phyloP scores from a whole-genome alignment of 2,329 filamentous ascomycete species.

The Pezizomycotina sp. region DNA sequence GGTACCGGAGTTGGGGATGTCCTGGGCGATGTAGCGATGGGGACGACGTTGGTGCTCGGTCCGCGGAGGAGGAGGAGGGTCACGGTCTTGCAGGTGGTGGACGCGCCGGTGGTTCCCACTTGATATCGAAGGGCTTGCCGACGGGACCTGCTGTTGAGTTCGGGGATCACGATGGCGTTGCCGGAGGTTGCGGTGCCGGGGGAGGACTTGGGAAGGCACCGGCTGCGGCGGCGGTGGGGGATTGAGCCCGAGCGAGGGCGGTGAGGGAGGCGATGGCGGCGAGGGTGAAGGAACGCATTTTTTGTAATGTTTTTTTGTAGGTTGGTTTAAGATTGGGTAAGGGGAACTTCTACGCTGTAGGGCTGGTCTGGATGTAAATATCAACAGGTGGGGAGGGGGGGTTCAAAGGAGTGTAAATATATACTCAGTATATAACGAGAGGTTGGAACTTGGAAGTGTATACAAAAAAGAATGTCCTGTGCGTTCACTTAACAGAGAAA shows the following conservation, averaged over 20 bases:
- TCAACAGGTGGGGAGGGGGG: too few relatives aligned
- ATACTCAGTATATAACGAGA: too few relatives aligned
- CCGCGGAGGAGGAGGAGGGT: slow-evolving; percentile 44
- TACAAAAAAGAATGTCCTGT: too few relatives aligned
- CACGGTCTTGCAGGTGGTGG: slow-evolving; percentile 34
- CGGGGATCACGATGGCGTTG: slow-evolving; percentile 39
- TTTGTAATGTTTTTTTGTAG: slow-evolving; percentile 7
- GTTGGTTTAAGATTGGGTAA: too few relatives aligned
- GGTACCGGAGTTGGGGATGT: slow-evolving; percentile 39
- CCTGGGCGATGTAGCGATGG: slow-evolving; percentile 35
- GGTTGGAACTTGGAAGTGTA: too few relatives aligned
- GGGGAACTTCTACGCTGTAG: too few relatives aligned
- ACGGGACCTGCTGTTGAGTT: slow-evolving; percentile 38
- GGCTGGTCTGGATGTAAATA: too few relatives aligned
- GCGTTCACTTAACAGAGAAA: too few relatives aligned
- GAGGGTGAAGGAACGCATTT: slow-evolving; percentile 24
- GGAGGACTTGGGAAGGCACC: slow-evolving; percentile 22
- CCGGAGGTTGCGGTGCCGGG: slow-evolving; percentile 29
- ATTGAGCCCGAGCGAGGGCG: slow-evolving; percentile 20
- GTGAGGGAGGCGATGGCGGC: slow-evolving; percentile 15
- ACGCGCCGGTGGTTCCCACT: too few relatives aligned
- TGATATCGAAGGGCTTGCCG: slow-evolving; percentile 40
- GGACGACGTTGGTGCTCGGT: slow-evolving; percentile 38
- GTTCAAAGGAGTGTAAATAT: too few relatives aligned
- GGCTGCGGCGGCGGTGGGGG: too few relatives aligned